Base-by-base conservation (phyloP, 441 rosid species). In the Gossypium davidsonii region DNA sequence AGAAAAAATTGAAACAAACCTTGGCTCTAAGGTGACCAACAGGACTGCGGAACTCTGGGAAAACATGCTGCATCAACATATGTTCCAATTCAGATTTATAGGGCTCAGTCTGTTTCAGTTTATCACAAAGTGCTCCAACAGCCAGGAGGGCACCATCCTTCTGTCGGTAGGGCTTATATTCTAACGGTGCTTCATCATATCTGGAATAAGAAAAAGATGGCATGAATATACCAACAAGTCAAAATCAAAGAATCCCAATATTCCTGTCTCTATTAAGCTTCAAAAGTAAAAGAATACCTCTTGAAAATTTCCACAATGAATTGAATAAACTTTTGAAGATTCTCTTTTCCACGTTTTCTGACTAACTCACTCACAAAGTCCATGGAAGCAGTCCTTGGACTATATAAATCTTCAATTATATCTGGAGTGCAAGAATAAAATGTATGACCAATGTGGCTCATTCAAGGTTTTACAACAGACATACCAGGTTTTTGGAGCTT, bases 31-130 rank as follows among this genome's bases (percentile, higher is more conserved):
- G 95, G 80, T 95, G 98, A 79, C 99, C 99, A 80, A 83, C 90
- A 51, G 92, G 98, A 69, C 98, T 91, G 73, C 77, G 83, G 78
- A 95, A 95, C 85, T 95, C 99, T 64, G 98, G 98, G 81, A 93
- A 93, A 74, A 93, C 99, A 81, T 95, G 97, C 78, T 93, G 98
- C 82, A 95, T 93, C 78, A 95, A 83, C 98, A 95, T 93, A 61
- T 79, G 87, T 85, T 95, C 99, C 80, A 95, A 81, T 79, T 93
- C 96, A 73, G 94, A 83, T 83, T 91, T 95, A 85, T 95, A 95
- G 4, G 98, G 99, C 76, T 95, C 99, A 73, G 85, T 89, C 83
- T 91, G 98, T 86, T 90, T 93, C 79, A 95, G 82, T 77, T 93
- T 93, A 84, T 95, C 99, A 84, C 97, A 95, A 70, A 95, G 97